Conservation (phyloP, 495 filamentous ascomycete species). For the Penicillium desertorum region DNA sequence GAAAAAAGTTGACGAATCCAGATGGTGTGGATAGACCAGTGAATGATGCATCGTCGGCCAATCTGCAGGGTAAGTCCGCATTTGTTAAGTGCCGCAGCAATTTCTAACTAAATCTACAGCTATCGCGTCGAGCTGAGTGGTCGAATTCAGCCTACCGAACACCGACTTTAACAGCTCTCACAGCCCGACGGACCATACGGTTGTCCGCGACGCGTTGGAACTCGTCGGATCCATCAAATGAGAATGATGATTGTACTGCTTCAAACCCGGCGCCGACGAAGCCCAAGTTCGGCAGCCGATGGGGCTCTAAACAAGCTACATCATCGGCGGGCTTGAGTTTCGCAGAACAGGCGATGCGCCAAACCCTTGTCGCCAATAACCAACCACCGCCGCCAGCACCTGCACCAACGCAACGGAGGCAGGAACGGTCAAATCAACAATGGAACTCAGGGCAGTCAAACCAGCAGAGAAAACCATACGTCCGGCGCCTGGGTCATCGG, state of each 20-base stretch:
- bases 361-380: constrained; percentile 28
- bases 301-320: constrained; percentile 23
- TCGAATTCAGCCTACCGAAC: constrained; percentile 26
- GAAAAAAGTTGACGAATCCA: constrained; percentile 25
- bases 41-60: constrained; percentile 40
- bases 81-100: background rate
- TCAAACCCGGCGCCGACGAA: constrained; percentile 7
- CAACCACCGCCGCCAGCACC: constrained; percentile 9
- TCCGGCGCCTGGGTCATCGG: background rate
- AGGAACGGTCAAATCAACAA: background rate
- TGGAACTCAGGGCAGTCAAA: background rate
- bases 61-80: constrained; percentile 34
- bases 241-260: constrained; percentile 12
- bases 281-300: constrained; percentile 30
- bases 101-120: constrained; percentile 16
- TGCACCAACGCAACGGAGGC: background rate
- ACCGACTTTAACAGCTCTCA: constrained; percentile 22
- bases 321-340: constrained; percentile 33
- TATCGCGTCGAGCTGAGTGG: constrained; percentile 33
- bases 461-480: background rate
- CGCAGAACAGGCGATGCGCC: constrained; percentile 38
- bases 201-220: constrained; percentile 27
- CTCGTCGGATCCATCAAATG: constrained; percentile 22
- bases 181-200: constrained; percentile 32
- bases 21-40: constrained; percentile 10